phyloP scores from a whole-genome alignment of 345 rosid genomes.

The Orychophragmus violaceus region DNA sequence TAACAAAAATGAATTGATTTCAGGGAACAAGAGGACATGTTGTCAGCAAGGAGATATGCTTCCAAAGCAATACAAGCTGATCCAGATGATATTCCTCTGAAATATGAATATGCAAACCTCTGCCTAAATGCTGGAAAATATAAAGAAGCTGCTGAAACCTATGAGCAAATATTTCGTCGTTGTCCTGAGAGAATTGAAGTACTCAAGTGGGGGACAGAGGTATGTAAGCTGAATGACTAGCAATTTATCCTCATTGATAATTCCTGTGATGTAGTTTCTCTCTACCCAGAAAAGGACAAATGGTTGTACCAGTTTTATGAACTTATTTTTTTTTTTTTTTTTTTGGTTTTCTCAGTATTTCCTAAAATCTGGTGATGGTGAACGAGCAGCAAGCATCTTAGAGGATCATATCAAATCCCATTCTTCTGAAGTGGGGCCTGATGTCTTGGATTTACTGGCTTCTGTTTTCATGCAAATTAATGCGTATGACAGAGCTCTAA shows the following conservation, averaged over 20 bases:
- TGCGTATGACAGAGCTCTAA: constrained; percentile 62
- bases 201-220: constrained; percentile 59
- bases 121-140: constrained; percentile 56
- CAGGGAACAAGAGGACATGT: constrained; percentile 60
- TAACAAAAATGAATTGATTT: constrained; percentile 18
- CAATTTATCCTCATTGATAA: constrained; percentile 1
- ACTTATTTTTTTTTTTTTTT: background rate
- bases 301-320: background rate
- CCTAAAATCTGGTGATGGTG: constrained; percentile 56
- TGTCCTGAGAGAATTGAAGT: constrained; percentile 56
- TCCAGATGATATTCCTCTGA: constrained; percentile 59
- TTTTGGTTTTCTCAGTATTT: constrained; percentile 50
- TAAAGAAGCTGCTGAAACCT: constrained; percentile 75
- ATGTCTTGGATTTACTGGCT: constrained; percentile 60
- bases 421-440: constrained; percentile 49
- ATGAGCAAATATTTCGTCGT: constrained; percentile 55
- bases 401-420: constrained; percentile 57
- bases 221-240: constrained; percentile 22
- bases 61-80: constrained; percentile 78
- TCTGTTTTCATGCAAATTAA: constrained; percentile 59
- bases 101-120: constrained; percentile 54
- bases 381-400: constrained; percentile 52
- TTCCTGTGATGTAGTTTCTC: background rate
- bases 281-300: background rate
- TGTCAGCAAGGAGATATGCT: constrained; percentile 56